Conservation (phyloP, 257 asterid genomes). For the Cruciata laevipes region DNA sequence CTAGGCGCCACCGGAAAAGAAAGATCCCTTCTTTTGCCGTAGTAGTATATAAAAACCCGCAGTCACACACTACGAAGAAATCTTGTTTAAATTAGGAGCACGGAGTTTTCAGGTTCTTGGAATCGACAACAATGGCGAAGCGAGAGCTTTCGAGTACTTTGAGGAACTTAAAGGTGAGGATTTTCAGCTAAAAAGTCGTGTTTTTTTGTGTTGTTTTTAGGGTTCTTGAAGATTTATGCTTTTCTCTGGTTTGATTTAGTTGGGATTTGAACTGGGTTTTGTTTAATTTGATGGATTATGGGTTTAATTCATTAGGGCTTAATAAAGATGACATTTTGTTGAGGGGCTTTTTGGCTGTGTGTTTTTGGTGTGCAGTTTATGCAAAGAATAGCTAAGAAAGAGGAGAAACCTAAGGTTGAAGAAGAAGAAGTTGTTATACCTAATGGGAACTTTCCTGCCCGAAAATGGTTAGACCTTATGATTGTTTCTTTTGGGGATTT, state of each 20-base stretch:
- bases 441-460: slow-evolving; percentile 51
- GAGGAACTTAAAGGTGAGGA: slow-evolving; percentile 77
- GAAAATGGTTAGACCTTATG: slow-evolving; percentile 53
- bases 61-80: background rate
- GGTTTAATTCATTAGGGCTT: background rate
- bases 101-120: slow-evolving; percentile 6
- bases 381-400: slow-evolving; percentile 79
- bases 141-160: slow-evolving; percentile 76
- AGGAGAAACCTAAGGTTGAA: slow-evolving; percentile 40
- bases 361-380: slow-evolving; percentile 53
- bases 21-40: background rate
- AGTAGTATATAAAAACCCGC: background rate
- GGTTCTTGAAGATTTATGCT: background rate
- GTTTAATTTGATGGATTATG: slow-evolving; percentile 3
- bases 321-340: slow-evolving; percentile 5
- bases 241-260: background rate
- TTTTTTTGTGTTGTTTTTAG: background rate
- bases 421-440: slow-evolving; percentile 32
- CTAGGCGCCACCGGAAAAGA: background rate
- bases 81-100: background rate
- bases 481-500: background rate
- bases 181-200: background rate
- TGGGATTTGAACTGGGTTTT: background rate
- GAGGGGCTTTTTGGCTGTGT: background rate
- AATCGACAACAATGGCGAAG: slow-evolving; percentile 56